Evolutionary conservation across 345 rosid genomes (phyloP).

Genomic region (Hibiscus tridactylites): DNA sequence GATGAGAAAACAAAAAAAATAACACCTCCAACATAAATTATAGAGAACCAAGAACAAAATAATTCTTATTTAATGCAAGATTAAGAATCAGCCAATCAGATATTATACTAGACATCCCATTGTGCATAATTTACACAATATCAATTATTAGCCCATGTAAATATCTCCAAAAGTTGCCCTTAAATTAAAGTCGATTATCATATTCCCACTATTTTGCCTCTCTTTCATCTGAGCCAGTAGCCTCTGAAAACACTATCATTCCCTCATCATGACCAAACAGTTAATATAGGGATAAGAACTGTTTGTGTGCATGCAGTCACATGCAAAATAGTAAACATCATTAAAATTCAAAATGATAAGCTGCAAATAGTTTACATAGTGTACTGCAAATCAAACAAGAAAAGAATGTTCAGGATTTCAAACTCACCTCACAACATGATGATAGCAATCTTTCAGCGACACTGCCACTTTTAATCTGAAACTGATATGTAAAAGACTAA

Average conservation of each 20-base stretch:
- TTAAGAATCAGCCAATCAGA: not conserved
- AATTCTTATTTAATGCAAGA: not conserved
- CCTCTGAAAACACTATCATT: not conserved
- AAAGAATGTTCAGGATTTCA: not conserved
- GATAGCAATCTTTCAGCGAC: constrained; percentile 60
- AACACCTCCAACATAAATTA: not conserved
- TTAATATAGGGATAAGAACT: not conserved
- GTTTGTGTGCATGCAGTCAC: not conserved
- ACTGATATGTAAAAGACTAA: constrained; percentile 28
- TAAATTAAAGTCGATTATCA: not conserved
- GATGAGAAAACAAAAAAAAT: not conserved
- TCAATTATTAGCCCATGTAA: not conserved
- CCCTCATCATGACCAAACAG: not conserved
- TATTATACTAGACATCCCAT: not conserved
- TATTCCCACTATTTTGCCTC: constrained; percentile 1
- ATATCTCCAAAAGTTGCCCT: not conserved
- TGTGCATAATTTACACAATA: not conserved
- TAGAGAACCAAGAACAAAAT: not conserved
- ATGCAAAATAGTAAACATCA: not conserved
- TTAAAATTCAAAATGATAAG: not conserved
- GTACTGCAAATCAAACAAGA: not conserved
- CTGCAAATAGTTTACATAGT: not conserved
- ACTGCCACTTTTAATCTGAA: constrained; percentile 46
- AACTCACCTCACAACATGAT: constrained; percentile 79
- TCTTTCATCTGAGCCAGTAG: not conserved